phyloP scores from a whole-genome alignment of 106 monocot genomes.

The Dendrobium nobile region DNA sequence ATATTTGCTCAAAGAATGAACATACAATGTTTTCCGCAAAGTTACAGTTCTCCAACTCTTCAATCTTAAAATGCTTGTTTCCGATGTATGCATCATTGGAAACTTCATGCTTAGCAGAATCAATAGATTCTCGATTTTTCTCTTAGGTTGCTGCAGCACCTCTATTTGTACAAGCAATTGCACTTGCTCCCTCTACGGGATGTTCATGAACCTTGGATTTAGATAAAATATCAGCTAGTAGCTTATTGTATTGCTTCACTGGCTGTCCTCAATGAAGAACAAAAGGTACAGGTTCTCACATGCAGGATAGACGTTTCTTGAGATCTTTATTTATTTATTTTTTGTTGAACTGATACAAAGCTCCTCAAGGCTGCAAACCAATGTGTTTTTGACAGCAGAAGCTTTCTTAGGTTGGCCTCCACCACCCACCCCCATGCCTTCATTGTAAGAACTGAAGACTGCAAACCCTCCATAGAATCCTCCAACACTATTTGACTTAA shows the following conservation, averaged over 20 bases:
- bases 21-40: not conserved
- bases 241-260: too few species aligned
- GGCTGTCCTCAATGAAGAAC: too few species aligned
- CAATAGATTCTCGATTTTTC: too few species aligned
- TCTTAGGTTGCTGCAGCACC: too few species aligned
- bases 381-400: conserved; percentile 56
- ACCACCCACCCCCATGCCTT: conserved; percentile 19
- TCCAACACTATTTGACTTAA: conserved; percentile 19
- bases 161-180: too few species aligned
- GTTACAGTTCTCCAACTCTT: conserved; percentile 26
- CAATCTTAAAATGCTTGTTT: conserved; percentile 46
- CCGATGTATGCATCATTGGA: too few species aligned
- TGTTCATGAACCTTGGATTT: too few species aligned
- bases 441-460: conserved; percentile 31
- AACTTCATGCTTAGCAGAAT: too few species aligned
- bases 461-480: conserved; percentile 16
- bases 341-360: conserved; percentile 67
- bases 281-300: too few species aligned
- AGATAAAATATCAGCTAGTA: too few species aligned
- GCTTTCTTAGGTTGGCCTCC: conserved; percentile 32
- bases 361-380: conserved; percentile 81
- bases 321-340: conserved; percentile 76
- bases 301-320: conserved; percentile 26
- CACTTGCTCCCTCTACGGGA: too few species aligned
- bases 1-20: too few species aligned